These are phyloP conservation scores for Plasmopara muralis DNA, from an alignment of 352 stramenopile species.

Conservation along the genomic window DNA sequence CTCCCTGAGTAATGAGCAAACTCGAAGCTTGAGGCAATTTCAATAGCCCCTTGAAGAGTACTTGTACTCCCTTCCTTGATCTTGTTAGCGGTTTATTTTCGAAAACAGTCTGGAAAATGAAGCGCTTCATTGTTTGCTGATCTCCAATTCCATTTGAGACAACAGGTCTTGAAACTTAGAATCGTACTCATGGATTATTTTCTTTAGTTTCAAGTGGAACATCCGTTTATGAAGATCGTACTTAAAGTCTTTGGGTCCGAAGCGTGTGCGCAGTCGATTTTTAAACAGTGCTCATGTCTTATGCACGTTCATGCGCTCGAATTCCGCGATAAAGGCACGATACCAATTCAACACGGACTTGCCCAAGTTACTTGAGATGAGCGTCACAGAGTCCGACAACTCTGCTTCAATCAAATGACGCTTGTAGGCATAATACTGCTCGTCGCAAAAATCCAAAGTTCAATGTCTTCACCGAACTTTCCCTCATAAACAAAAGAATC, in stretches of 20 bases:
- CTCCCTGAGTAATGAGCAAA: not conserved
- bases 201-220: not conserved
- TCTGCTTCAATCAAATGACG: no score
- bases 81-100: not conserved
- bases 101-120: not conserved
- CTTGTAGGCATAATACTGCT: not conserved
- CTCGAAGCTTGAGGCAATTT: no score
- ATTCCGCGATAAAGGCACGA: not conserved
- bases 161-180: not conserved
- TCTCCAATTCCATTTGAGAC: not conserved
- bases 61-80: not conserved
- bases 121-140: not conserved
- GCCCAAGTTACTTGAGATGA: not conserved
- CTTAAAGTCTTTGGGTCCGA: not conserved
- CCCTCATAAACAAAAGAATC: no score
- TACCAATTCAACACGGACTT: conserved; percentile 1
- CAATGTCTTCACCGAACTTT: no score
- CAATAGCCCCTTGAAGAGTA: no score
- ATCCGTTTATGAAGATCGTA: not conserved
- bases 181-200: not conserved
- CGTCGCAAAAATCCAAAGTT: no score
- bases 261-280: not conserved
- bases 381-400: no score
- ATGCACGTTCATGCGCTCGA: not conserved
- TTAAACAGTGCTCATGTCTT: no score